These are phyloP conservation scores for Posidonia australis DNA, from an alignment of 106 monocot genomes.

Conservation along the genomic window DNA sequence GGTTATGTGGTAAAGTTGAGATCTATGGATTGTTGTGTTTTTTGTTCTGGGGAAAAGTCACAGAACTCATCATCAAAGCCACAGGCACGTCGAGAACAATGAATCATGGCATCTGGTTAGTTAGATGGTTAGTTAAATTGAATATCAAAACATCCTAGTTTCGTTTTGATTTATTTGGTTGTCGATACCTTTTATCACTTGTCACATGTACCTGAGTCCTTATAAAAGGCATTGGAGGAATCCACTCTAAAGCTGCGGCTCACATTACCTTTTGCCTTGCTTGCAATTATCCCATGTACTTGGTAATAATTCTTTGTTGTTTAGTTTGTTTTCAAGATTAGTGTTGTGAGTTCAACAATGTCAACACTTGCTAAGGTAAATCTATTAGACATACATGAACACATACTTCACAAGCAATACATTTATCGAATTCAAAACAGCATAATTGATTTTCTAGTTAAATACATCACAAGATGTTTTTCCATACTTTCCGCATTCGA, in stretches of 20 bases:
- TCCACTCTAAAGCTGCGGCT: slow-evolving; percentile 29
- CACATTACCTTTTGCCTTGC: slow-evolving; percentile 38
- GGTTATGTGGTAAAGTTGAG: background rate
- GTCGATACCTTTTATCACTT: too few relatives aligned
- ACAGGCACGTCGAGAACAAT: slow-evolving; percentile 38
- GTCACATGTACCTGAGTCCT: slow-evolving; percentile 15
- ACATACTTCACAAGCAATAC: too few relatives aligned
- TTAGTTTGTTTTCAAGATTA: background rate
- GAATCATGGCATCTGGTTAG: slow-evolving; percentile 45
- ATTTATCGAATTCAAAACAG: too few relatives aligned
- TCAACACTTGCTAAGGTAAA: too few relatives aligned
- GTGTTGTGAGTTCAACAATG: background rate
- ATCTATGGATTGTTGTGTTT: too few relatives aligned
- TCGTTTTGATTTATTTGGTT: too few relatives aligned
- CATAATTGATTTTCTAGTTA: too few relatives aligned
- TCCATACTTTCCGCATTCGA: too few relatives aligned
- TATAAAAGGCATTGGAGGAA: slow-evolving; percentile 25
- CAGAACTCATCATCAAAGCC: slow-evolving; percentile 41
- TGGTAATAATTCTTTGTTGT: slow-evolving; percentile 22
- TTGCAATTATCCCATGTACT: slow-evolving; percentile 44
- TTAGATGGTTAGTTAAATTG: too few relatives aligned
- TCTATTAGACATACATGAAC: too few relatives aligned
- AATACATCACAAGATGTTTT: too few relatives aligned
- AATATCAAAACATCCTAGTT: too few relatives aligned
- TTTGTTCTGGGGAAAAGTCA: slow-evolving; percentile 22